Base-by-base conservation (phyloP, 2,329 filamentous ascomycete species). In the Trichoderma cornu-damae region DNA sequence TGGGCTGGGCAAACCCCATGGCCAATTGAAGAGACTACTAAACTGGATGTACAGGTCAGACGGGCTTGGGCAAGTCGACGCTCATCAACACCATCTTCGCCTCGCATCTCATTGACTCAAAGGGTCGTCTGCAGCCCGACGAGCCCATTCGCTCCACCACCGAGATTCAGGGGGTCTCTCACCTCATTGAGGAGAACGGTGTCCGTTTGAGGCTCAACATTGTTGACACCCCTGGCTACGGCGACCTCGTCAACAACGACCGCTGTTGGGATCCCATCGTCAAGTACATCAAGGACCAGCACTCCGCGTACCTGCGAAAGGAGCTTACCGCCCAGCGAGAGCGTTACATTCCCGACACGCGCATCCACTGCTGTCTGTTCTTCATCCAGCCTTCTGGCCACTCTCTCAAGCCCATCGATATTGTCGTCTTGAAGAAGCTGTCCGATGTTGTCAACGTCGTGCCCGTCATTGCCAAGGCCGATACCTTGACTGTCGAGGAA, bases 201-300 rank as follows among this genome's bases (percentile, higher is more conserved):
- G 94, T 99, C 66, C 92, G 94, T 72, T 86, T 99, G 70, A 85
- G 94, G 69, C 82, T 99, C 70, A 99, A 97, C 84, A 99, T 99
- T 70, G 94, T 99, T 70, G 94, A 99, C 74, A 99, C 94, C 63
- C 94, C 94, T 63, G 94, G 94, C 64, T 99, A 99, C 70, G 94
- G 94, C 71, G 94, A 99, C 70, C 85, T 96, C 72, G 94, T 99
- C 77, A 99, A 99, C 85, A 99, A 99, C 77, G 94, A 99, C 79
- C 89, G 94, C 83, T 99, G 94, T 86, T 99, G 94, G 94, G 94
- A 99, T 73, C 94, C 94, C 63, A 99, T 99, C 74, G 93, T 99
- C 82, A 99, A 99, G 82, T 99, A 99, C 79, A 99, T 99, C 84
- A 99, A 99, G 84, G 94, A 99, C 77, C 94, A 99, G 81, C 94